Evolutionary conservation across 139 green algal genomes (phyloP).

Genomic region (Eudorina sp.): DNA sequence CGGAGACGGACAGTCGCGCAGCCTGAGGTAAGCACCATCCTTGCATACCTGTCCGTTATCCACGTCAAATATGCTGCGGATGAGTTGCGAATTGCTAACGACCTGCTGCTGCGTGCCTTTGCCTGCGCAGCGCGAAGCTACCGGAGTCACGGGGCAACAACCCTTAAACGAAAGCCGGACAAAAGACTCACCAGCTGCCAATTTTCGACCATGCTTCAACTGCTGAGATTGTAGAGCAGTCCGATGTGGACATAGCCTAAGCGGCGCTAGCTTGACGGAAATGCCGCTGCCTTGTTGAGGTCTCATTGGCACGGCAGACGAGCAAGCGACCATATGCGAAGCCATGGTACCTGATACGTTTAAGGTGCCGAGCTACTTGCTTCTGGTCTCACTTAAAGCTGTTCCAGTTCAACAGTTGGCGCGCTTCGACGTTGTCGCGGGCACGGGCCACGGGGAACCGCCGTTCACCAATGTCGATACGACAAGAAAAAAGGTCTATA

Average conservation of each 20-base stretch:
- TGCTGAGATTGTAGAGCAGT: not conserved
- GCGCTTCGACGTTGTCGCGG: no score
- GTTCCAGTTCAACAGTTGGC: not conserved
- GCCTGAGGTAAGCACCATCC: not conserved
- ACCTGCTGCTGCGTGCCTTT: not conserved
- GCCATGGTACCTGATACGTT: no score
- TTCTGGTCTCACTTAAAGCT: no score
- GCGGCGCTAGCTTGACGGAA: no score
- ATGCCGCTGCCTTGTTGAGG: no score
- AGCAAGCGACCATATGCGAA: no score
- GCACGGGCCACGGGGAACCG: no score
- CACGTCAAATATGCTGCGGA: conserved; percentile 49
- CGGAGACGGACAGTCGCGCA: not conserved
- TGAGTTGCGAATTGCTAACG: not conserved
- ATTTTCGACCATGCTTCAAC: not conserved
- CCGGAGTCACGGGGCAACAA: not conserved
- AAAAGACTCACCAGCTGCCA: not conserved
- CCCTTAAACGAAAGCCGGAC: not conserved
- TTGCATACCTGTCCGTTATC: conserved; percentile 45
- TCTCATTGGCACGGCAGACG: no score
- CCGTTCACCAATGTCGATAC: no score
- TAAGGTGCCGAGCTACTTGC: no score
- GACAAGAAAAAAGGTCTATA: no score
- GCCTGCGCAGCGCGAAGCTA: not conserved
- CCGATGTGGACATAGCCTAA: not conserved